Conservation (phyloP, 257 asterid species). For the Schizonepeta tenuifolia region DNA sequence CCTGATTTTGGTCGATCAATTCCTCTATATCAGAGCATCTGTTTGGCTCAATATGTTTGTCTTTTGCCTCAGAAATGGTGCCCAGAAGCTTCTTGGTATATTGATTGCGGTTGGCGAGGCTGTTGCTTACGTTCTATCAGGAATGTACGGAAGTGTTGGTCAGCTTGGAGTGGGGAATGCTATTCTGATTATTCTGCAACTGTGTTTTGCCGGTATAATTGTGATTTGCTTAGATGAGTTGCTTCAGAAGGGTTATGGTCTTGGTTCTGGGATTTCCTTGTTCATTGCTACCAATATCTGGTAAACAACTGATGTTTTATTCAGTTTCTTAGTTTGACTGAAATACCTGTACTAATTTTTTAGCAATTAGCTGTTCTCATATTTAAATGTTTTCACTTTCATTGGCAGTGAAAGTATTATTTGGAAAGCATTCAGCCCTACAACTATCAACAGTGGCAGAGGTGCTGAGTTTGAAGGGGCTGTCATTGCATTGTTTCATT, state of each 20-base stretch:
- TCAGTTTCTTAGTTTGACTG: background rate
- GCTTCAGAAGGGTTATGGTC: slow-evolving; percentile 23
- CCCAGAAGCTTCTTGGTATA: slow-evolving; percentile 19
- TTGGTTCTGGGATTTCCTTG: slow-evolving; percentile 20
- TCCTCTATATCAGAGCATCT: background rate
- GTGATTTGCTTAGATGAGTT: slow-evolving; percentile 14
- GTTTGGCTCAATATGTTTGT: background rate
- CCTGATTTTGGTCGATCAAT: background rate
- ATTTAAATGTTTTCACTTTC: slow-evolving; percentile 5
- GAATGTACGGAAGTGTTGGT: slow-evolving; percentile 16
- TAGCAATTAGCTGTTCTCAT: background rate
- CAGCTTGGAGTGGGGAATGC: slow-evolving; percentile 18
- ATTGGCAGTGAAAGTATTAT: slow-evolving; percentile 19
- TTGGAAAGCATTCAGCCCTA: slow-evolving; percentile 25
- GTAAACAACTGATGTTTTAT: slow-evolving; percentile 2
- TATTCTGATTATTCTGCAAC: slow-evolving; percentile 3
- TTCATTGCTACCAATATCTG: slow-evolving; percentile 26
- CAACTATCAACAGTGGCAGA: slow-evolving; percentile 23
- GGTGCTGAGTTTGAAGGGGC: slow-evolving; percentile 24
- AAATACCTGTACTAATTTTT: background rate
- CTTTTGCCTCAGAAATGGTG: slow-evolving; percentile 15
- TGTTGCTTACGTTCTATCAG: slow-evolving; percentile 14
- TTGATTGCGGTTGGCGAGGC: slow-evolving; percentile 21
- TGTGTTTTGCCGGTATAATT: slow-evolving; percentile 4
- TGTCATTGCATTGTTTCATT: slow-evolving; percentile 22